A percentile compares a stretch with the other conserved stretches of the same genome.
phyloP scores from a whole-genome alignment of 2,329 filamentous ascomycete genomes.

The Diaporthe capsici region DNA sequence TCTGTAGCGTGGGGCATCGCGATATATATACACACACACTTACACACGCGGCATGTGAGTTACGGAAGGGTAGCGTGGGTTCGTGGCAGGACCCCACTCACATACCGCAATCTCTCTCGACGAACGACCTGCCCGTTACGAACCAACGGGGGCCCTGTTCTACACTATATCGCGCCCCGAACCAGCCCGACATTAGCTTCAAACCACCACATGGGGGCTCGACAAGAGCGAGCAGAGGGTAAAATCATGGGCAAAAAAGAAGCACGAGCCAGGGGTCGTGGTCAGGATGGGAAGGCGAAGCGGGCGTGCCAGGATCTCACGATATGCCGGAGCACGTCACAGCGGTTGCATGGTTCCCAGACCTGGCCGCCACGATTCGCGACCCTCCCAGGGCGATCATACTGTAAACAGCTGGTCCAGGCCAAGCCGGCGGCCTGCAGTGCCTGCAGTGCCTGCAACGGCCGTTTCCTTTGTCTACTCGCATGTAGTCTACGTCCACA shows the following conservation, averaged over 20 bases:
- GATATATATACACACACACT: background rate
- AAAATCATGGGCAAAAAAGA: background rate
- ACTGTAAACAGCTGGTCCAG: background rate
- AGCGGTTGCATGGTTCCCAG: slow-evolving; percentile 33
- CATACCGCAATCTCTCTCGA: slow-evolving; percentile 14
- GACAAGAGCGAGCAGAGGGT: background rate
- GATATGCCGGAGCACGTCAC: slow-evolving; percentile 33
- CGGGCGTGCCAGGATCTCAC: slow-evolving; percentile 11
- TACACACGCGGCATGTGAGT: background rate
- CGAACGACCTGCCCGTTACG: slow-evolving; percentile 15
- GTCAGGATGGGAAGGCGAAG: background rate
- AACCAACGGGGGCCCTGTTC: slow-evolving; percentile 10
- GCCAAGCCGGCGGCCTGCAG: slow-evolving; percentile 18
- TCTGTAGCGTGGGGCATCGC: slow-evolving; percentile 21
- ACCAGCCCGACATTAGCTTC: background rate
- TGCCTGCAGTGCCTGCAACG: slow-evolving; percentile 15
- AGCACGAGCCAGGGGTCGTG: background rate
- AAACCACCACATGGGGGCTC: slow-evolving; percentile 23
- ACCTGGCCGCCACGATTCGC: slow-evolving; percentile 14
- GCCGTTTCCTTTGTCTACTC: background rate
- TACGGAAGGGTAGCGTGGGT: slow-evolving; percentile 18
- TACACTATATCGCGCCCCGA: background rate
- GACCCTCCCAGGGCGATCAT: slow-evolving; percentile 7
- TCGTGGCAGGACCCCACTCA: slow-evolving; percentile 25
- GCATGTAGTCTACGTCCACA: no score